Conservation (phyloP, 2,329 filamentous ascomycete species). For the Neofusicoccum kwambonambiense region DNA sequence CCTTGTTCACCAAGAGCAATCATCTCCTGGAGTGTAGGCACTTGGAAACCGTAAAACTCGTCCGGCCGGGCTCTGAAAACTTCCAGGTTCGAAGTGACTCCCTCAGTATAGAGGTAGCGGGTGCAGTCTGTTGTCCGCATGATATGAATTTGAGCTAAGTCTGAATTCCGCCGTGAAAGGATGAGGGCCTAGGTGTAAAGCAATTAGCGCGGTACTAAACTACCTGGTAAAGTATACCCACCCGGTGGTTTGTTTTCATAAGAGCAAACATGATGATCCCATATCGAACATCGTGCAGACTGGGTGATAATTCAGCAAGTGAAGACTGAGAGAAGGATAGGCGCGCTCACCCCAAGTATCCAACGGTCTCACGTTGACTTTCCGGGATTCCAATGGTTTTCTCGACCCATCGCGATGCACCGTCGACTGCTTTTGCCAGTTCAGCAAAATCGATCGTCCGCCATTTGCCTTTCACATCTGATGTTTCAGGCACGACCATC, state of each 20-base stretch:
- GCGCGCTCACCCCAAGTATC: slow-evolving; percentile 11
- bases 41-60: background rate
- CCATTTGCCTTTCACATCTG: slow-evolving; percentile 6
- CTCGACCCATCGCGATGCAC: slow-evolving; percentile 10
- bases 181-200: background rate
- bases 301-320: background rate
- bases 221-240: background rate
- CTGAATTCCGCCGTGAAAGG: slow-evolving; percentile 12
- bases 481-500: background rate
- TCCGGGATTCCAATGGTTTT: slow-evolving; percentile 5
- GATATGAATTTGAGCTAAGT: slow-evolving; percentile 12
- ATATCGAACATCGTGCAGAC: slow-evolving; percentile 14
- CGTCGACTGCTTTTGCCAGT: slow-evolving; percentile 9
- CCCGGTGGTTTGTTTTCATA: slow-evolving; percentile 13
- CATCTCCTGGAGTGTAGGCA: slow-evolving; percentile 2
- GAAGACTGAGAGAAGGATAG: background rate
- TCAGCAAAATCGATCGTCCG: slow-evolving; percentile 13
- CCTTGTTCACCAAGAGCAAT: background rate
- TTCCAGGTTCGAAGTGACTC: background rate
- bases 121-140: slow-evolving; percentile 3
- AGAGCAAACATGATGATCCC: background rate
- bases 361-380: slow-evolving; percentile 10
- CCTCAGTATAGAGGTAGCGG: slow-evolving; percentile 14
- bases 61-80: background rate
- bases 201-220: too few species aligned